phyloP scores from a whole-genome alignment of 164 flowering plant genomes.

The Liquidambar formosana region DNA sequence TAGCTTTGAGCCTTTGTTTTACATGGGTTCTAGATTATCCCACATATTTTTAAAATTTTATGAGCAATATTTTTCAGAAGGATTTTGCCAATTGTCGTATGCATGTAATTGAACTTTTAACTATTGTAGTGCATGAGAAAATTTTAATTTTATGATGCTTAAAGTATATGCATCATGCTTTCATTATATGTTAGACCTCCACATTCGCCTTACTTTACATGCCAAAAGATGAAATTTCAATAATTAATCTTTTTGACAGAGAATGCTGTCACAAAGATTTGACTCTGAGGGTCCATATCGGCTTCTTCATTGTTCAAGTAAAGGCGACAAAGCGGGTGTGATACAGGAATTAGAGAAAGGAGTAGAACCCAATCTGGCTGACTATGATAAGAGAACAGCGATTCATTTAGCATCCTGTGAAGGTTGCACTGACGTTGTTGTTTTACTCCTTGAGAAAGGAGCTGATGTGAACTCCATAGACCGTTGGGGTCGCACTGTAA shows the following conservation, averaged over 20 bases:
- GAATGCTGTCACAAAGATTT: conserved; percentile 13
- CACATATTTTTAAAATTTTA: too few species aligned
- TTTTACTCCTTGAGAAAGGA: conserved; percentile 53
- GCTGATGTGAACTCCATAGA: conserved; percentile 59
- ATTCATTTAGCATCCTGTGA: conserved; percentile 69
- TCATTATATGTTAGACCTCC: too few species aligned
- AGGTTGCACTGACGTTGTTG: conserved; percentile 53
- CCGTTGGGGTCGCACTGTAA: conserved; percentile 68
- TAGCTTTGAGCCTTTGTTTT: too few species aligned
- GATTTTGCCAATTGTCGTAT: too few species aligned
- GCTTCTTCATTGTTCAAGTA: conserved; percentile 55
- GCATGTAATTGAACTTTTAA: too few species aligned
- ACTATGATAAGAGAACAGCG: conserved; percentile 65
- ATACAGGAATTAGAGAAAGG: conserved; percentile 52
- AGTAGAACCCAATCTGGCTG: conserved; percentile 50
- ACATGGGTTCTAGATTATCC: too few species aligned
- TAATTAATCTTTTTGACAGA: conserved; percentile 1
- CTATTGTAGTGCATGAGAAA: too few species aligned
- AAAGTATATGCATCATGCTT: not conserved
- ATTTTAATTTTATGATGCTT: too few species aligned
- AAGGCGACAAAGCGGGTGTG: conserved; percentile 57
- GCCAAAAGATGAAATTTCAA: too few species aligned
- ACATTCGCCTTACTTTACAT: too few species aligned
- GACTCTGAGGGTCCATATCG: conserved; percentile 50
- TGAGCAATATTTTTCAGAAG: too few species aligned